A percentile compares a stretch with the other conserved stretches of the same genome.
Evolutionary conservation across 163 green algal genomes (phyloP).

Genomic region (Chlorella variabilis): DNA sequence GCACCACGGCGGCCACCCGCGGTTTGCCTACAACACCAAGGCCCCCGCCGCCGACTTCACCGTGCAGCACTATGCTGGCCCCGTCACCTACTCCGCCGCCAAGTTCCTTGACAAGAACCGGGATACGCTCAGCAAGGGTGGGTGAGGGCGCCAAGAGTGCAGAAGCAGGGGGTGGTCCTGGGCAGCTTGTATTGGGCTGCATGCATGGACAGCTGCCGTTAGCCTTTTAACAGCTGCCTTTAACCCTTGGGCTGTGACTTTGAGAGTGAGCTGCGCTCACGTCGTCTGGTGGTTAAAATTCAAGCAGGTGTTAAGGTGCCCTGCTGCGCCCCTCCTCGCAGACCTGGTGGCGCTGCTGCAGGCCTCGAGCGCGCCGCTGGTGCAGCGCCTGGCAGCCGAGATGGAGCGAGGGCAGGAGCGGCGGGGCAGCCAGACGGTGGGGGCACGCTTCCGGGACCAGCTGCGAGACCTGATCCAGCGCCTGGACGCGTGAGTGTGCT

Average conservation of each 20-base stretch:
- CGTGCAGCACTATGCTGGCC: constrained; percentile 79
- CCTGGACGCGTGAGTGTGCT: constrained; percentile 68
- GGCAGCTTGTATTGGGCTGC: not conserved
- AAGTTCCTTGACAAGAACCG: constrained; percentile 95
- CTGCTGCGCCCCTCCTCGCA: constrained; percentile 45
- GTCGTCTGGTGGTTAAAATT: too few species aligned
- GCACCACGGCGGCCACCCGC: constrained; percentile 48
- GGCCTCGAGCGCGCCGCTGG: constrained; percentile 41
- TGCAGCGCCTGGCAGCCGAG: constrained; percentile 51
- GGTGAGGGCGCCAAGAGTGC: not conserved
- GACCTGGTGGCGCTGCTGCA: constrained; percentile 70
- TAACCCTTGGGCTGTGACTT: too few species aligned
- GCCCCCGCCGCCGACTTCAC: constrained; percentile 47
- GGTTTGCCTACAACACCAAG: constrained; percentile 59
- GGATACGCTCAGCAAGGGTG: constrained; percentile 62
- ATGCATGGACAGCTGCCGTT: too few species aligned
- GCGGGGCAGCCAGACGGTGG: constrained; percentile 67
- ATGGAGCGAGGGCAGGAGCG: constrained; percentile 42
- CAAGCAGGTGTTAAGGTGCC: too few species aligned
- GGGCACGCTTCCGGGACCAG: constrained; percentile 78
- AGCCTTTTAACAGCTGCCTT: too few species aligned
- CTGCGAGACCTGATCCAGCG: constrained; percentile 79
- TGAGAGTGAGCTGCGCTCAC: too few species aligned
- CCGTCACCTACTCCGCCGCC: constrained; percentile 70
- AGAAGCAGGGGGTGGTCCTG: not conserved